Percentiles rank a stretch among this genome's conserved stretches.
phyloP scores from a whole-genome alignment of 257 asterid genomes.

The Gardenia jasminoides region DNA sequence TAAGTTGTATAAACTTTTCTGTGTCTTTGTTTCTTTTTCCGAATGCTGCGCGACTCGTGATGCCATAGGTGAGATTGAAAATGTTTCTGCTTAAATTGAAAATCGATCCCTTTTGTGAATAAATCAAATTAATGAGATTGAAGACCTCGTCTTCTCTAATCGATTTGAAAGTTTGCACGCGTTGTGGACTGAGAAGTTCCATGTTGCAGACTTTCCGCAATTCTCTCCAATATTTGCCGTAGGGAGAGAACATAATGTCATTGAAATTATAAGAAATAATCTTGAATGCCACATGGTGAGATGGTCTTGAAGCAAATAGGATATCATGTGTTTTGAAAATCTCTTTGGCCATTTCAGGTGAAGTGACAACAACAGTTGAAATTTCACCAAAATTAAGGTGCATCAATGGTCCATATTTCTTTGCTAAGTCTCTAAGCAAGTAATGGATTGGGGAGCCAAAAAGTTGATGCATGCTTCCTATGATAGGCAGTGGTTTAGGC shows the following conservation, averaged over 20 bases:
- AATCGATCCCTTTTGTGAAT: background rate
- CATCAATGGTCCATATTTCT: background rate
- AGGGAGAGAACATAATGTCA: background rate
- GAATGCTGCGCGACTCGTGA: background rate
- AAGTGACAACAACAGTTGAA: background rate
- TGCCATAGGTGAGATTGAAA: background rate
- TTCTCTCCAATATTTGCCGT: background rate
- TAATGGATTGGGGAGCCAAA: background rate
- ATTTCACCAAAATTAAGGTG: background rate
- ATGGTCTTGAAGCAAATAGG: too few species aligned
- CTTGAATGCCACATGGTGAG: background rate
- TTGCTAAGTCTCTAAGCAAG: background rate
- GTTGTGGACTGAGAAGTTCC: too few species aligned
- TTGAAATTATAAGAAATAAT: background rate
- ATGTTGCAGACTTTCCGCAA: background rate
- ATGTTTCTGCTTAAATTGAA: background rate
- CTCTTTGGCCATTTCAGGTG: background rate
- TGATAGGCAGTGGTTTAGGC: background rate
- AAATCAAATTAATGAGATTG: background rate
- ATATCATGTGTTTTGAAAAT: background rate
- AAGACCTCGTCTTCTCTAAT: conserved; percentile 1
- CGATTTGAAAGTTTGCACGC: background rate
- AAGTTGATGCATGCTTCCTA: conserved; percentile 5
- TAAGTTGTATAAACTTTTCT: too few species aligned
- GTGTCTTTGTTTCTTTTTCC: background rate